These are phyloP conservation scores for Rubia peregrina DNA, from an alignment of 305 asterid genomes.

Conservation along the genomic window DNA sequence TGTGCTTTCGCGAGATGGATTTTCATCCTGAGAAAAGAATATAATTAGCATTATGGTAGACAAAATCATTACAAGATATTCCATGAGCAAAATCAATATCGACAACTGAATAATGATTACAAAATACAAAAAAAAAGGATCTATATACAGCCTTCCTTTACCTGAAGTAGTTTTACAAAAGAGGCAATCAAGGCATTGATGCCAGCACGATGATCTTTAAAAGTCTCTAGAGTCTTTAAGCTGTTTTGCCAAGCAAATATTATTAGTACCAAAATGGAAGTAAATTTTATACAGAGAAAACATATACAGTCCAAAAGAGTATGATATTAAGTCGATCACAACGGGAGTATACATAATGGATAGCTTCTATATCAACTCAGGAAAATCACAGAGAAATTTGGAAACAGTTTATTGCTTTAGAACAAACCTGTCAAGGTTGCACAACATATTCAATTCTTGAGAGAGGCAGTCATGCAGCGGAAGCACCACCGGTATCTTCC, in stretches of 20 bases:
- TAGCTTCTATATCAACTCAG: not conserved
- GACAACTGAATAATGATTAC: not conserved
- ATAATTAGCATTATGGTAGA: not conserved
- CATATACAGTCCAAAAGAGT: not conserved
- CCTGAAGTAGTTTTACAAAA: slow-evolving; percentile 83
- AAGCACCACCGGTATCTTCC: slow-evolving; percentile 73
- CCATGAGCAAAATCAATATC: not conserved
- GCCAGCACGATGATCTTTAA: slow-evolving; percentile 51
- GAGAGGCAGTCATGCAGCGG: slow-evolving; percentile 85
- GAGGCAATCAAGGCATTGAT: slow-evolving; percentile 82
- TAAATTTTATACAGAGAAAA: not conserved
- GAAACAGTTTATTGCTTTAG: not conserved
- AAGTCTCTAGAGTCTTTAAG: slow-evolving; percentile 58
- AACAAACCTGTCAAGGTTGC: slow-evolving; percentile 76
- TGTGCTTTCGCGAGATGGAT: slow-evolving; percentile 84
- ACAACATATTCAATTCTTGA: slow-evolving; percentile 62
- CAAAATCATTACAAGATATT: not conserved
- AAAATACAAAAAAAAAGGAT: not conserved
- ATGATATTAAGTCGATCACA: not conserved
- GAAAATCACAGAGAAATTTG: not conserved
- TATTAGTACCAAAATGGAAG: slow-evolving; percentile 27
- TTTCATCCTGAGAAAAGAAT: slow-evolving; percentile 54
- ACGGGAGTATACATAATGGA: not conserved
- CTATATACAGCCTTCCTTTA: slow-evolving; percentile 15
- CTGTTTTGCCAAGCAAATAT: slow-evolving; percentile 41